Evolutionary conservation across 768 basidiomycete genomes (phyloP), one percentile per base, ranked within the genome.

Genomic region (Auriscalpium microsporum): DNA sequence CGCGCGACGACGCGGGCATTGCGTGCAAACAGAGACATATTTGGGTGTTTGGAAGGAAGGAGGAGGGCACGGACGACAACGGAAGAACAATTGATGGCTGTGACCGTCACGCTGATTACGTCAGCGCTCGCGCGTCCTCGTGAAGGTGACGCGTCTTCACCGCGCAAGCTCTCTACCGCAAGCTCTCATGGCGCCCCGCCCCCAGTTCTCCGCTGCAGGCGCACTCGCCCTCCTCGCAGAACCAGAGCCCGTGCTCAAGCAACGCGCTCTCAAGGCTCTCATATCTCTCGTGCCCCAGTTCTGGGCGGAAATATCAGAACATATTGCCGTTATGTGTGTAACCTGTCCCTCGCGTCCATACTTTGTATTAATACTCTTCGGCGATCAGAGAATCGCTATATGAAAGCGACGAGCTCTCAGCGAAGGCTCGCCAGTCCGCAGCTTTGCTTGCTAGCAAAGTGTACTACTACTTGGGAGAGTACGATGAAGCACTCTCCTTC

Each of bases 231-330:
- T 99, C 36, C 83, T 99, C 14, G 82, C 85, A 42, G 96, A 99
- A 71, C 88, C 87, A 53, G 90, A 94, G 61, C 77, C 83, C 28
- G 73, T 87, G 44, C 86, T 98, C 68, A 91, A 94, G 67, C 84
- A 90, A 64, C 89, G 96, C 77, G 96, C 96, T 21, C 83, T 99
- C 63, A 81, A 82, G 50, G 79, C 86, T 46, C 78, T 99, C 52
- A 87, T 83, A 65, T 73, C 81, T 14, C 80, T 97, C 46, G 92
- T 98, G 8, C 83, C 94, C 40, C 86, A 90, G 64, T 98, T 97
- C 71, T 99, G 96, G 96, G 87, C 95, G 48, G 96, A 99, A 77
- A 95, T 98, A 65, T 94, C 92, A 63, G 96, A 99, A 71, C 83
- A 90, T 67, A 86, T 97, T 64, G 81, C 87, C 36, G 74, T 84